These are phyloP conservation scores for Cercophora sp. DNA, from an alignment of 495 filamentous ascomycete species.

Conservation along the genomic window DNA sequence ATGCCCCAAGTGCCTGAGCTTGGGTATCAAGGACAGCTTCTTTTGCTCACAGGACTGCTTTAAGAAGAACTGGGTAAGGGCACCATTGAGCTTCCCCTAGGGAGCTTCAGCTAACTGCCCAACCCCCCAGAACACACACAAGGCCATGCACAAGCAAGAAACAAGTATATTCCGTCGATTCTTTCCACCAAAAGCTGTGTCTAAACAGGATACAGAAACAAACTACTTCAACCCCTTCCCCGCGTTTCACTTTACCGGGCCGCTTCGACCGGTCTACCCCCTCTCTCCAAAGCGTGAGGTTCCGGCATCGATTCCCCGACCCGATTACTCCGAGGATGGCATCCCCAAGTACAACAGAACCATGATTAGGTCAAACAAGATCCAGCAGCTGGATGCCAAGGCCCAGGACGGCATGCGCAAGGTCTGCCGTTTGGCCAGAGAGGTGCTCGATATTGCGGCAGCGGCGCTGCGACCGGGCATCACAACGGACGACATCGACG, in stretches of 20 bases:
- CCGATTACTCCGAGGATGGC: slow-evolving; percentile 81
- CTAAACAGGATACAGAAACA: slow-evolving; percentile 85
- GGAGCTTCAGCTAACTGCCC: neutral
- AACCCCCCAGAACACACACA: slow-evolving; percentile 75
- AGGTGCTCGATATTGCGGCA: slow-evolving; percentile 90
- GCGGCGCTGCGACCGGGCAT: slow-evolving; percentile 77
- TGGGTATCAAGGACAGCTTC: slow-evolving; percentile 79
- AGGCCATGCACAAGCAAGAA: slow-evolving; percentile 74
- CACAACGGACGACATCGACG: slow-evolving; percentile 95
- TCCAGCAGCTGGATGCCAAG: slow-evolving; percentile 73
- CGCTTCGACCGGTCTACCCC: slow-evolving; percentile 83
- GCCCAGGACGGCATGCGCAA: slow-evolving; percentile 85
- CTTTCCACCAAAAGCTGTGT: slow-evolving; percentile 69
- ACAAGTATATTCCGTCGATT: slow-evolving; percentile 71
- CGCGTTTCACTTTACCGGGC: slow-evolving; percentile 72
- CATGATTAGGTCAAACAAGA: slow-evolving; percentile 66
- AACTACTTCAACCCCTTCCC: slow-evolving; percentile 90
- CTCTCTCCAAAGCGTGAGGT: slow-evolving; percentile 69
- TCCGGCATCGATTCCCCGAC: slow-evolving; percentile 75
- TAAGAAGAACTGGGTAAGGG: slow-evolving; percentile 91
- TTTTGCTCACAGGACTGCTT: slow-evolving; percentile 99
- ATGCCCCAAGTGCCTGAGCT: slow-evolving; percentile 90
- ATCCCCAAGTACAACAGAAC: slow-evolving; percentile 75
- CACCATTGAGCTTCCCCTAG: neutral
- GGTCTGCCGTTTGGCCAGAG: slow-evolving; percentile 81